These are phyloP conservation scores for Pseudonitzschia multistriata DNA, from an alignment of 108 stramenopile genomes.

Conservation along the genomic window DNA sequence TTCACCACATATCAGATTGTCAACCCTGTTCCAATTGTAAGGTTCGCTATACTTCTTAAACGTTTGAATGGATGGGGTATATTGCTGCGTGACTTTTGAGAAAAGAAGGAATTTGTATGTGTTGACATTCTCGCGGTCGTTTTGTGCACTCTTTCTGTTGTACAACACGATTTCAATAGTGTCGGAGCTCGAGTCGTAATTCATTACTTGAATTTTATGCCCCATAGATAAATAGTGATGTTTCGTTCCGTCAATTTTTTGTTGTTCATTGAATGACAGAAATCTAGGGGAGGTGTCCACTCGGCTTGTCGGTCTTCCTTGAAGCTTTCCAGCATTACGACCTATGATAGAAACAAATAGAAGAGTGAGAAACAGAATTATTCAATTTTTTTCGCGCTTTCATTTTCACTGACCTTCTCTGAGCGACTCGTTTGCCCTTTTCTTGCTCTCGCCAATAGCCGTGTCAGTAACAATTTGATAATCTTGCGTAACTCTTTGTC, in stretches of 20 bases:
- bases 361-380: background rate
- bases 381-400: no score
- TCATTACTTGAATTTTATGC: slow-evolving; percentile 55
- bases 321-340: slow-evolving; percentile 10
- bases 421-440: slow-evolving; percentile 41
- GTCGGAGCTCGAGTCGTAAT: slow-evolving; percentile 68
- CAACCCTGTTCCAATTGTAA: slow-evolving; percentile 84
- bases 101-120: slow-evolving; percentile 53
- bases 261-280: background rate
- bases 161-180: slow-evolving; percentile 78
- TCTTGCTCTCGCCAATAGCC: slow-evolving; percentile 48
- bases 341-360: background rate
- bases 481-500: slow-evolving; percentile 79
- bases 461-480: slow-evolving; percentile 76
- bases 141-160: slow-evolving; percentile 63
- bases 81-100: slow-evolving; percentile 48
- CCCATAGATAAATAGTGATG: slow-evolving; percentile 38
- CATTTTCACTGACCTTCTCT: slow-evolving; percentile 28
- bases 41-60: slow-evolving; percentile 79
- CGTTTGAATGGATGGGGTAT: slow-evolving; percentile 59
- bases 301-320: slow-evolving; percentile 2
- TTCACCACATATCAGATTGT: slow-evolving; percentile 81
- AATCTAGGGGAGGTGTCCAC: background rate
- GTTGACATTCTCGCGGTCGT: slow-evolving; percentile 43
- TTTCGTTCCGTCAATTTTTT: background rate